Base-by-base conservation (phyloP, 2,329 filamentous ascomycete genomes). In the Chaetomium sp. region DNA sequence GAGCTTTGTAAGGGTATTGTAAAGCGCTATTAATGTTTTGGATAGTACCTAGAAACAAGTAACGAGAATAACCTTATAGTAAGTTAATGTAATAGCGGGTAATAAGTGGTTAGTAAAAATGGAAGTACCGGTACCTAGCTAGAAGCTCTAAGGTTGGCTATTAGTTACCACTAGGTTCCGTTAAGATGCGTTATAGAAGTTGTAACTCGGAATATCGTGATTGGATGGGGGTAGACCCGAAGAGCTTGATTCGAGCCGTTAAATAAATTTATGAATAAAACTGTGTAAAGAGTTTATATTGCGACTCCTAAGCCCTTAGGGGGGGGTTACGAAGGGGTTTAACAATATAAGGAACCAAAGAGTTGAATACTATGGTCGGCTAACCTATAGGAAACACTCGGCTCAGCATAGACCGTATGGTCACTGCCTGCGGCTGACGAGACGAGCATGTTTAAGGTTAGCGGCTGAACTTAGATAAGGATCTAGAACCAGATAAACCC, bases 31-130 rank as follows among this genome's bases (percentile, higher is more conserved):
- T 21, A 88, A 79, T 0, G 87, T 88, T 1, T 81, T 76, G 0
- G 90, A 93, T 0, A 79, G 78, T 0, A 91, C 87, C 90, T 91
- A 93, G 77, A 93, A 95, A 75, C 91, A 94, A 9, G 91, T 94
- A 7, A 93, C 89, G 50, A 95, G 82, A 65, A 93, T 85, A 31
- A 93, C 79, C 71, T 92, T 90, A 56, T 82, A 77, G 42, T 83
- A 79, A 2, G 90, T 87, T 0, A 77, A 73, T 4, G 85, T 77
- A 3, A 93, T 82, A 9, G 87, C 85, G 1, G 89, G 86, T 0
- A 89, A 76, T 7, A 92, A 79, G 3, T 79, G 77, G 47, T 79
- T 77, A 0, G 80, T 80, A 70, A 83, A 87, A 33, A 89, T 81
- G 4, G 82, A 82, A 21, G 81, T 78, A 6, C 87, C 86, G 0